A percentile compares a stretch with the other conserved stretches of the same genome.
Evolutionary conservation across 2,329 filamentous ascomycete genomes (phyloP).

Genomic region (Trichoderma endophyticum): DNA sequence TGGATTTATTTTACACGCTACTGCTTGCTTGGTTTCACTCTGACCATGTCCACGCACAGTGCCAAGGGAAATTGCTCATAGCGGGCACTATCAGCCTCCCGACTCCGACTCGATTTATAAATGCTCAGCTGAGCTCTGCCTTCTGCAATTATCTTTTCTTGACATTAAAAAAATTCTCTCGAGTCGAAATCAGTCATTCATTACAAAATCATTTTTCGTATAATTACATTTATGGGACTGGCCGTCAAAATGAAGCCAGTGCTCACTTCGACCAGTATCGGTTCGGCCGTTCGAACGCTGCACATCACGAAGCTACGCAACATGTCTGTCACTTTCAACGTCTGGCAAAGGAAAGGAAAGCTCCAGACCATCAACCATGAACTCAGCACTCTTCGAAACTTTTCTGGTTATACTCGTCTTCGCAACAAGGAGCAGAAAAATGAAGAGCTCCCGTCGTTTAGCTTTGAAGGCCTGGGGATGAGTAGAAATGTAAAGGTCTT

Average conservation of each 20-base stretch:
- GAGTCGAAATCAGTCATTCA: background rate
- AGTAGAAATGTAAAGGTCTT: conserved; percentile 29
- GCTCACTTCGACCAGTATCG: background rate
- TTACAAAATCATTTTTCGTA: background rate
- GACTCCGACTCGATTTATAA: background rate
- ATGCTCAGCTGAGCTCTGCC: background rate
- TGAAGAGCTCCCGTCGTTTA: conserved; percentile 4
- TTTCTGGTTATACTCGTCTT: background rate
- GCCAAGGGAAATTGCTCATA: background rate
- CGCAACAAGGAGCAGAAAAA: background rate
- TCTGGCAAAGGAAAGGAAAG: background rate
- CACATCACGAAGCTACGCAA: background rate
- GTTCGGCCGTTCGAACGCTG: background rate
- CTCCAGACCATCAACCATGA: background rate
- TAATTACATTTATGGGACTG: background rate
- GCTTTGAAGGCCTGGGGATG: conserved; percentile 28
- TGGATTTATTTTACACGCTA: background rate
- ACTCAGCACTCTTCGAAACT: background rate
- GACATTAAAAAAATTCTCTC: background rate
- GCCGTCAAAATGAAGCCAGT: background rate
- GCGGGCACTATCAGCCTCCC: background rate
- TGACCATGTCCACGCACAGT: background rate
- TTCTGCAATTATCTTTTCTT: background rate
- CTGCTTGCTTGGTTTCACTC: background rate
- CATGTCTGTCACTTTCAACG: background rate